Conservation (phyloP, 1,139 yeast species). For the Geotrichum klebahnii region DNA sequence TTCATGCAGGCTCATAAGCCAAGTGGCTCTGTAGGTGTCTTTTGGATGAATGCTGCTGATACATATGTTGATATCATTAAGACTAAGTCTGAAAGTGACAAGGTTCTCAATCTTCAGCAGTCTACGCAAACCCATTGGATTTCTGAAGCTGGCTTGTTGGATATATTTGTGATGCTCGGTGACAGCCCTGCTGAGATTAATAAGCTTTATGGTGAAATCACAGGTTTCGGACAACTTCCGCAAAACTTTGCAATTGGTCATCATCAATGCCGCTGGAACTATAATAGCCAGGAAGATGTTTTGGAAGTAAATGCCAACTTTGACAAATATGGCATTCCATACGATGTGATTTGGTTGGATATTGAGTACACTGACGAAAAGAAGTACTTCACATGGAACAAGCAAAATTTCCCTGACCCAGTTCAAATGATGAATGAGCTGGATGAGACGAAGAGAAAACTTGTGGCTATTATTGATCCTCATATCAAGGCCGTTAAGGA, state of each 20-base stretch:
- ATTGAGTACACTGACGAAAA: conserved; percentile 83
- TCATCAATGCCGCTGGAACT: conserved; percentile 97
- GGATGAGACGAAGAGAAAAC: conserved; percentile 69
- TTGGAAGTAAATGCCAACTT: conserved; percentile 62
- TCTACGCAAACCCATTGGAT: conserved; percentile 72
- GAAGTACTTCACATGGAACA: conserved; percentile 89
- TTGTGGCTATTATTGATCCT: conserved; percentile 87
- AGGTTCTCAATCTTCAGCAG: conserved; percentile 9
- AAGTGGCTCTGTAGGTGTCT: conserved; percentile 63
- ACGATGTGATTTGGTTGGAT: conserved; percentile 93
- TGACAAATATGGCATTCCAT: conserved; percentile 74
- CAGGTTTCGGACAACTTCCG: conserved; percentile 77
- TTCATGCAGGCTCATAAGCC: conserved; percentile 67
- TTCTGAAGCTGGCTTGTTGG: conserved; percentile 82
- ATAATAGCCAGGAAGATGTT: conserved; percentile 82
- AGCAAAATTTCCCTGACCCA: conserved; percentile 70
- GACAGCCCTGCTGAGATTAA: conserved; percentile 58
- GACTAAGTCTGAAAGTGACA: conserved; percentile 32
- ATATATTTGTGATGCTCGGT: conserved; percentile 66
- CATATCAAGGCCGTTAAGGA: conserved; percentile 62
- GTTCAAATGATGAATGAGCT: conserved; percentile 58
- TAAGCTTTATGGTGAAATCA: conserved; percentile 59
- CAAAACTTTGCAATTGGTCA: conserved; percentile 77
- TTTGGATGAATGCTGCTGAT: conserved; percentile 93
- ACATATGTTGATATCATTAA: conserved; percentile 72